Evolutionary conservation across 805 yeast genomes (phyloP).

Genomic region (Monosporozyma aquatica): DNA sequence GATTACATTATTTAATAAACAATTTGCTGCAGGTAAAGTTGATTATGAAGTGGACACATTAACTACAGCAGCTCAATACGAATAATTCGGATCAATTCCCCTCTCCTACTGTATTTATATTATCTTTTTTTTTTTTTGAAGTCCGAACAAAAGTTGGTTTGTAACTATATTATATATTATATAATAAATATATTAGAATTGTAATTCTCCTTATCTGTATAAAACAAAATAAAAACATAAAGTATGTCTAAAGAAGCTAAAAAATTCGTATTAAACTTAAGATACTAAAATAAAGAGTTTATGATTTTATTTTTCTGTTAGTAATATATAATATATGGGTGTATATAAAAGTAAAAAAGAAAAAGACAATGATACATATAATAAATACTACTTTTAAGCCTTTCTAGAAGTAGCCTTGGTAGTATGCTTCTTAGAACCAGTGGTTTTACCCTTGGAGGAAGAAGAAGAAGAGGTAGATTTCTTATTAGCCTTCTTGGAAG

Average conservation of each 20-base stretch:
- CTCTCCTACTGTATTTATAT: not conserved
- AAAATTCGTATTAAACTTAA: no score
- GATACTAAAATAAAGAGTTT: not conserved
- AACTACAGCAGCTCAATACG: slow-evolving; percentile 14
- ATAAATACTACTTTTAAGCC: no score
- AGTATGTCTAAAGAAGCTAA: no score
- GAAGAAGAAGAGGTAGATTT: slow-evolving; percentile 11
- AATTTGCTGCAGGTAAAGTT: slow-evolving; percentile 15
- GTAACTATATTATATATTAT: no score
- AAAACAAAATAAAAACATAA: no score
- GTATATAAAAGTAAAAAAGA: not conserved
- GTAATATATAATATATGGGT: not conserved
- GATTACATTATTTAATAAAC: slow-evolving; percentile 14
- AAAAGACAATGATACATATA: no score
- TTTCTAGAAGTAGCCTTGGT: slow-evolving; percentile 27
- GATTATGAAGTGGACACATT: slow-evolving; percentile 16
- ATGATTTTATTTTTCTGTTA: not conserved
- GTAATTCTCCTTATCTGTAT: no score
- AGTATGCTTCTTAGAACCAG: slow-evolving; percentile 10
- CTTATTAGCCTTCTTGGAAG: slow-evolving; percentile 12
- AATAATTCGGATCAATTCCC: not conserved
- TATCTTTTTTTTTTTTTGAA: not conserved
- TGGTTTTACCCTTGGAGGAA: slow-evolving; percentile 7
- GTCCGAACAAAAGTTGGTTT: no score
- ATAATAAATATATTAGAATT: no score